Evolutionary conservation across 257 asterid genomes (phyloP), one percentile per base, ranked within the genome.

Genomic region (Pogostemon cablin): DNA sequence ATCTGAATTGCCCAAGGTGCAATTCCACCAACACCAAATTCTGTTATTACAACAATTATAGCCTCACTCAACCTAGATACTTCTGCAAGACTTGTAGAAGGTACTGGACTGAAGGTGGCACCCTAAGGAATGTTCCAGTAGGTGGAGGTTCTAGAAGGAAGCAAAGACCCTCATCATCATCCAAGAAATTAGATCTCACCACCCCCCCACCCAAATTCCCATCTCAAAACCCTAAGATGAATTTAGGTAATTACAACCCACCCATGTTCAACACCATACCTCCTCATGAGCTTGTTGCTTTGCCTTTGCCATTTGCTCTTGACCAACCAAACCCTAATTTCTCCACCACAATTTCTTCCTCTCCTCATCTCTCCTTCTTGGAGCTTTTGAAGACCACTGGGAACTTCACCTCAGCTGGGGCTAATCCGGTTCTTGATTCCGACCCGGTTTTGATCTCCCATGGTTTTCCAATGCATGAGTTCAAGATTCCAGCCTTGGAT

Each of bases 91-190:
- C 87, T 11, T 88, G 97, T 75, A 75, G 93, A 73, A 84, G 97
- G 85, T 91, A 91, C 46, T 91, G 97, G 97, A 91, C 97, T 20
- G 85, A 81, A 58, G 97, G 97, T 0, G 97, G 97, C 0, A 80
- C 95, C 5, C 65, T 91, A 5, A 86, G 97, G 41, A 91, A 77
- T 75, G 96, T 91, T 38, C 97, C 97, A 0, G 96, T 91, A 1
- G 97, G 97, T 3, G 97, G 97, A 0, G 95, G 93, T 37, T 88
- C 98, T 1, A 79, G 98, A 15, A 91, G 89, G 35, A 85, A 91
- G 72, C 90, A 74, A 34, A 79, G 80, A 82, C 73, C 81, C 0
- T 73, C 75, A 0, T 64, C 79, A 8, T 66, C 74, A 0, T 43
- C 75, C 42, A 75, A 67, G 34, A 84, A 80, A 78, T 40, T 83